Evolutionary conservation across 331 rosid species (phyloP).

Genomic region (Quercus phellos): DNA sequence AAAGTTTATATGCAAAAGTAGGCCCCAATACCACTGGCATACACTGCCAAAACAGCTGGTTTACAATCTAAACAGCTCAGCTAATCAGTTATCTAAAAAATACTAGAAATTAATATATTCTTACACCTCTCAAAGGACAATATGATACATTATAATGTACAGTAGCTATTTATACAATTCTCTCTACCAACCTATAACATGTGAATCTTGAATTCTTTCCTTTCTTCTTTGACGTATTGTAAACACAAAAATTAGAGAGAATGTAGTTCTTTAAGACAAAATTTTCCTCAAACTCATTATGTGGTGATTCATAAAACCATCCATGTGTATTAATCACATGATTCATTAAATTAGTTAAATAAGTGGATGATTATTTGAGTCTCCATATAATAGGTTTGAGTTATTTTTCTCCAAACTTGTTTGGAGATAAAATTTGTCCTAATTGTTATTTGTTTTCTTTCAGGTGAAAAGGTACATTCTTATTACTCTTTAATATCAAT

Average conservation of each 20-base stretch:
- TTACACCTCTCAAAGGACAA: background rate
- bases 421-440: too few species aligned
- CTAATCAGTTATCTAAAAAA: too few species aligned
- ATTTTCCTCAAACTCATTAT: too few species aligned
- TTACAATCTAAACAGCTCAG: too few species aligned
- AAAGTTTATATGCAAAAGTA: background rate
- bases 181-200: background rate
- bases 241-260: background rate
- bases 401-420: too few species aligned
- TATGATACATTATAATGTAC: background rate
- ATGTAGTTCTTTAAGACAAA: too few species aligned
- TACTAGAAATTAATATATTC: background rate
- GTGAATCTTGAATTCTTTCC: background rate
- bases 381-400: too few species aligned
- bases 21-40: background rate
- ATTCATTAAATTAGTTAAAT: too few species aligned
- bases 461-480: background rate
- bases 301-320: too few species aligned
- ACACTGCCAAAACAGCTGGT: background rate
- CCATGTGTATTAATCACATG: too few species aligned
- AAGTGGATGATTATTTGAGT: too few species aligned
- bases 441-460: background rate
- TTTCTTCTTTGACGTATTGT: background rate
- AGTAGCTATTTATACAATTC: background rate
- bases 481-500: too few species aligned